Evolutionary conservation across 2,329 filamentous ascomycete genomes (phyloP), one percentile per base, ranked within the genome.

Genomic region (Hysterium pulicare): DNA sequence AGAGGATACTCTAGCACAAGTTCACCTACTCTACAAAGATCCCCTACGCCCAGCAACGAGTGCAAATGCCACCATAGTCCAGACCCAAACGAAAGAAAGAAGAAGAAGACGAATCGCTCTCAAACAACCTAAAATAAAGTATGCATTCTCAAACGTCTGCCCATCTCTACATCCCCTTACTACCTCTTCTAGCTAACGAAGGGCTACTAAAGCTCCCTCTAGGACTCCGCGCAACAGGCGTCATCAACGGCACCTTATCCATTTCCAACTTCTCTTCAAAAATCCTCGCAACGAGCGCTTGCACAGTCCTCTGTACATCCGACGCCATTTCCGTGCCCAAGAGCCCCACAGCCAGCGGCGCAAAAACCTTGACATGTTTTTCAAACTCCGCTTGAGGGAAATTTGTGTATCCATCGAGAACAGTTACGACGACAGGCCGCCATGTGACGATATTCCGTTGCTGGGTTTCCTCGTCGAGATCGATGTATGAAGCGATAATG

Each of bases 401-500:
- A 5, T 82, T 84, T 0, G 84, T 83, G 64, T 91, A 97, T 1
- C 93, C 93, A 60, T 98, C 91, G 8, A 99, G 75, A 7, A 98
- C 93, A 61, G 95, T 93, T 15, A 98, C 90, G 2, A 99, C 93
- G 0, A 98, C 93, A 0, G 93, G 93, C 15, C 93, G 79, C 93
- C 93, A 99, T 0, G 94, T 95, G 20, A 94, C 81, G 42, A 98
- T 95, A 67, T 98, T 98, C 42, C 93, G 80, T 63, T 97, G 90
- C 68, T 98, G 93, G 21, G 88, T 94, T 61, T 98, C 94, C 65
- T 96, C 90, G 61, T 97, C 93, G 3, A 98, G 82, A 3, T 78
- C 75, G 9, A 89, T 82, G 66, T 95, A 99, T 11, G 84, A 85
- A 28, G 82, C 79, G 47, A 98, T 85, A 49, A 99, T 95, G 66